Conservation (phyloP, 169 alveolate genomes). For the Eimeria mitis region DNA sequence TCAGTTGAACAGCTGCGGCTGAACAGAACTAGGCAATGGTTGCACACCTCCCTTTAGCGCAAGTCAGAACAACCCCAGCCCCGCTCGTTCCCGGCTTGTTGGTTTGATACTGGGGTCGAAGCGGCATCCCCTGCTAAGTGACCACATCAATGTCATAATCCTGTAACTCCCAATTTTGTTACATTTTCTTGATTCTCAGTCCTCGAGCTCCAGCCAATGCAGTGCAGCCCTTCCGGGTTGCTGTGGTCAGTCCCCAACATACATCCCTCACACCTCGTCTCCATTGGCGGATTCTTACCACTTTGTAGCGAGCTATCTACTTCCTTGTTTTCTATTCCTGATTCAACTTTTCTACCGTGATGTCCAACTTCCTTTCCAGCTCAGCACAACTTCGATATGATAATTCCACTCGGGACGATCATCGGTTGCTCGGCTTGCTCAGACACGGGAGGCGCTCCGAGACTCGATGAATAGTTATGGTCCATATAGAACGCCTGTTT, state of each 20-base stretch:
- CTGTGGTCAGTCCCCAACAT: not conserved
- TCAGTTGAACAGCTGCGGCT: too few relatives aligned
- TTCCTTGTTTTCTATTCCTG: not conserved
- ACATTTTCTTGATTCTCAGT: not conserved
- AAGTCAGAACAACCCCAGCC: not conserved
- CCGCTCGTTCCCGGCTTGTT: not conserved
- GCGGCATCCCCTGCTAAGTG: not conserved
- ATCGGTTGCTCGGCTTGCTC: not conserved
- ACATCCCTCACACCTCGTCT: not conserved
- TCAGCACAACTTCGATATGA: not conserved
- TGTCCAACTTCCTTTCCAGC: not conserved
- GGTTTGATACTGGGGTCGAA: not conserved
- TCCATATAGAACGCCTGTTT: not conserved
- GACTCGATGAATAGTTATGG: not conserved
- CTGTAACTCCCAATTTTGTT: not conserved
- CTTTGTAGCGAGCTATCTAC: not conserved
- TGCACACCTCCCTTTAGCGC: not conserved
- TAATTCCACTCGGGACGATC: not conserved
- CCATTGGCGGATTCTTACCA: not conserved
- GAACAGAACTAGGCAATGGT: not conserved
- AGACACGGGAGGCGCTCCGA: not conserved
- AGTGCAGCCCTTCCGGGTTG: not conserved
- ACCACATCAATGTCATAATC: not conserved
- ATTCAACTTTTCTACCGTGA: not conserved
- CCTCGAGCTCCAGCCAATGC: not conserved